A percentile compares a stretch with the other conserved stretches of the same genome.
phyloP scores from a whole-genome alignment of 164 flowering plant species.

The Tetracentron sinense region DNA sequence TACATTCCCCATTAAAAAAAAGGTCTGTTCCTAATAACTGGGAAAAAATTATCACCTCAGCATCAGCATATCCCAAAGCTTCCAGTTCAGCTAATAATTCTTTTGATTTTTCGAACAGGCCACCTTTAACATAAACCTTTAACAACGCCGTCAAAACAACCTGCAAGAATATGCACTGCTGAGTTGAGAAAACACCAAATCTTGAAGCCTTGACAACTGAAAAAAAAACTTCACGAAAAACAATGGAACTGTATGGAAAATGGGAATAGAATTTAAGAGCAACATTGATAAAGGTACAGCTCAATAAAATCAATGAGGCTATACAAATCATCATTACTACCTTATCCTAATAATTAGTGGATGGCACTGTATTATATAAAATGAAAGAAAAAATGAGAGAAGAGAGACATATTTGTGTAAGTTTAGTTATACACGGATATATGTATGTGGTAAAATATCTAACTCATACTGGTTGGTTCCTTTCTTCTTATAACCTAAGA shows the following conservation, averaged over 20 bases:
- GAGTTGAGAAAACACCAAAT: constrained; percentile 4
- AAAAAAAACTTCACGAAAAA: neutral
- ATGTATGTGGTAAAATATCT: too few species aligned
- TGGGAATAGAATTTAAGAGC: neutral
- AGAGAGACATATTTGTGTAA: too few species aligned
- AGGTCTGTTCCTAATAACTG: neutral
- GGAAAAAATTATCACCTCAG: constrained; percentile 51
- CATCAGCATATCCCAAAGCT: constrained; percentile 62
- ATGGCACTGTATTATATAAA: too few species aligned
- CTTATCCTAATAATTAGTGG: too few species aligned
- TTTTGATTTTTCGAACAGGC: constrained; percentile 76
- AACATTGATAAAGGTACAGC: too few species aligned
- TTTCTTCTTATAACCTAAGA: too few species aligned
- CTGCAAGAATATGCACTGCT: constrained; percentile 36
- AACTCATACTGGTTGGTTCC: too few species aligned
- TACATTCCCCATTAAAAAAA: neutral
- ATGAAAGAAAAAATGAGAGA: neutral
- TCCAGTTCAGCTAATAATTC: constrained; percentile 60
- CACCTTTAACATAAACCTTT: constrained; percentile 85
- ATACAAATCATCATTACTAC: too few species aligned
- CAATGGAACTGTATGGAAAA: neutral
- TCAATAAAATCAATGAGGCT: too few species aligned
- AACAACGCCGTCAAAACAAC: constrained; percentile 78
- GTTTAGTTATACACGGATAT: too few species aligned
- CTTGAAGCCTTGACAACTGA: neutral